Percentiles rank a stretch among this genome's conserved stretches.
These are phyloP conservation scores for Marasmius sp. DNA, from an alignment of 1,284 basidiomycete genomes.

Conservation along the genomic window DNA sequence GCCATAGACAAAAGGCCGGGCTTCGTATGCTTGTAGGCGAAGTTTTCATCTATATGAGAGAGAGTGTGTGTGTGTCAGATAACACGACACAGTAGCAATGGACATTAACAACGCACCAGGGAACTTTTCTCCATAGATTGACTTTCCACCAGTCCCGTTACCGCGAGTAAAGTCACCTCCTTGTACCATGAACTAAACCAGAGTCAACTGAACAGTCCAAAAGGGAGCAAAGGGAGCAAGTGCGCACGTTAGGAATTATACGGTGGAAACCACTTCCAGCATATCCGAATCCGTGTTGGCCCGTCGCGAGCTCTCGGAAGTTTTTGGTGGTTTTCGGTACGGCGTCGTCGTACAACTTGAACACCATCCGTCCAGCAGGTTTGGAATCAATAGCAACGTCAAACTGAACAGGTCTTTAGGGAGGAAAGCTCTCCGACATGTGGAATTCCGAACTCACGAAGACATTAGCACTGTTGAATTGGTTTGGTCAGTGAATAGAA, in stretches of 20 bases:
- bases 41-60: slow-evolving; percentile 75
- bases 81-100: neutral
- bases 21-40: slow-evolving; percentile 76
- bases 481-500: neutral
- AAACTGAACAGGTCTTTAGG: slow-evolving; percentile 48
- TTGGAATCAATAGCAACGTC: slow-evolving; percentile 69
- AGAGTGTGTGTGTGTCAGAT: neutral
- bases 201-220: neutral
- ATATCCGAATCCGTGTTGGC: slow-evolving; percentile 69
- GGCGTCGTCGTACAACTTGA: slow-evolving; percentile 77
- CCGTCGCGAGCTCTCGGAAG: slow-evolving; percentile 89
- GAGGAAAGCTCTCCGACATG: neutral
- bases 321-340: slow-evolving; percentile 80
- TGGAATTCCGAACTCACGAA: neutral
- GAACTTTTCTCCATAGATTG: slow-evolving; percentile 89
- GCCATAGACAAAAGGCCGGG: slow-evolving; percentile 92
- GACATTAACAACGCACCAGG: slow-evolving; percentile 41
- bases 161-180: slow-evolving; percentile 71
- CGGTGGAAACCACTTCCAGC: slow-evolving; percentile 71
- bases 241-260: slow-evolving; percentile 53
- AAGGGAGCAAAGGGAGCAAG: neutral
- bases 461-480: neutral
- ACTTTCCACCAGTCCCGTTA: slow-evolving; percentile 90
- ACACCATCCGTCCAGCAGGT: slow-evolving; percentile 71
- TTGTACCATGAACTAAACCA: slow-evolving; percentile 47